These are phyloP conservation scores for Atkinsonella texensis DNA, from an alignment of 2,329 filamentous ascomycete species.

Conservation along the genomic window DNA sequence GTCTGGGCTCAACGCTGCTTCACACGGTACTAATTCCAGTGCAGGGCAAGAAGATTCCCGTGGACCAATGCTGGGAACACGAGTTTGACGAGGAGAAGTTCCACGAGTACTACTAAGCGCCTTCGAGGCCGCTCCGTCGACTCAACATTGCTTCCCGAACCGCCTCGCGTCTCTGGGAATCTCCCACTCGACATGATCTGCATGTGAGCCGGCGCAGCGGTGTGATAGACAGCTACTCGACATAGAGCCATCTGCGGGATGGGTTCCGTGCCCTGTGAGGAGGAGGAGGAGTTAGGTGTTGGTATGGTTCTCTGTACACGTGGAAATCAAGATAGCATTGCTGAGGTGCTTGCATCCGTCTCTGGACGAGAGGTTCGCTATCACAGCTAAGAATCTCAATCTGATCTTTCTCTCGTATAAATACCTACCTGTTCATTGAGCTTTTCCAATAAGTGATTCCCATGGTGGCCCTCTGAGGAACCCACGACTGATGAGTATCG, in stretches of 20 bases:
- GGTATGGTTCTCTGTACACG: not conserved
- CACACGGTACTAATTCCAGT: not conserved
- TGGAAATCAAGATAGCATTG: not conserved
- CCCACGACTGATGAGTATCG: too few relatives aligned
- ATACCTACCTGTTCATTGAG: not conserved
- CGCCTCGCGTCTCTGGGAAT: not conserved
- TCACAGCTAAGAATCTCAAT: not conserved
- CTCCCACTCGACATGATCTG: not conserved
- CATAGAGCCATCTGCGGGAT: too few relatives aligned
- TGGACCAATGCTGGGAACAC: slow-evolving; percentile 3
- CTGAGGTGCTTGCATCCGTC: not conserved
- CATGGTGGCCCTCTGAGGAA: too few relatives aligned
- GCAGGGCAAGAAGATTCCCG: not conserved
- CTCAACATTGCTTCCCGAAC: not conserved
- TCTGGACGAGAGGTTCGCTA: not conserved
- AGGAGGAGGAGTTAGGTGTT: not conserved
- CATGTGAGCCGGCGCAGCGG: not conserved
- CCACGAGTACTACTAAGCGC: not conserved
- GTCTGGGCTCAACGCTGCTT: not conserved
- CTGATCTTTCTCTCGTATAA: not conserved
- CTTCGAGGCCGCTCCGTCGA: not conserved
- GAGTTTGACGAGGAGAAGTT: not conserved
- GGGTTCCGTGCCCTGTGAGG: not conserved
- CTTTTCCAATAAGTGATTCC: not conserved
- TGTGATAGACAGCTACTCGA: not conserved